A percentile compares a stretch with the other conserved stretches of the same genome.
Conservation (phyloP, 2,329 filamentous ascomycete species). For the Aureobasidium subglaciale region DNA sequence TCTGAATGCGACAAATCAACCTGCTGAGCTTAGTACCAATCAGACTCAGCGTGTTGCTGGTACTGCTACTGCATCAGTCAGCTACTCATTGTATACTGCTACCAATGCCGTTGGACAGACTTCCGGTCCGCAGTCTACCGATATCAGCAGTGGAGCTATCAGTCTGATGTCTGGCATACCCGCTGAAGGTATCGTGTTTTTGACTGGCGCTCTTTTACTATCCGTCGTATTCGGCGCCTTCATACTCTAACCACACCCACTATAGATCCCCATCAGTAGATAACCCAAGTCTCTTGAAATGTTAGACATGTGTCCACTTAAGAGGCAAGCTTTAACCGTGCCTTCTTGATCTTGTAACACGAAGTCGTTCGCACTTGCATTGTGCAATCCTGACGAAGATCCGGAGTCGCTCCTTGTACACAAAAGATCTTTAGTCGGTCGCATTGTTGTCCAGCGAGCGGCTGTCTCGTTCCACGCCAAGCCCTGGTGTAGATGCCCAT, state of each 20-base stretch:
- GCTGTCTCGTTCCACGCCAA: too few species aligned
- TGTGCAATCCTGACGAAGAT: too few species aligned
- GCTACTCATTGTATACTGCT: not conserved
- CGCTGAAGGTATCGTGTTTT: not conserved
- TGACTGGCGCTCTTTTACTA: not conserved
- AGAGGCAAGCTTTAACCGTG: too few species aligned
- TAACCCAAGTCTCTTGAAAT: too few species aligned
- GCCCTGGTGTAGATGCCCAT: too few species aligned
- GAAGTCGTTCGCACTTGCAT: too few species aligned
- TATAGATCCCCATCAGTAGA: too few species aligned
- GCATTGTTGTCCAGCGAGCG: too few species aligned
- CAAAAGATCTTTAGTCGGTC: too few species aligned
- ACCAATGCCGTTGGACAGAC: not conserved
- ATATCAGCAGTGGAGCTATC: not conserved
- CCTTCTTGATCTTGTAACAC: too few species aligned
- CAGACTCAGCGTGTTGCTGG: not conserved
- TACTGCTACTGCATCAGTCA: not conserved
- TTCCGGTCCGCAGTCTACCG: not conserved
- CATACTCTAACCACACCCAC: not conserved
- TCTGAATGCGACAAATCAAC: not conserved
- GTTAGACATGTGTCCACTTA: too few species aligned
- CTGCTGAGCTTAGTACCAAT: not conserved
- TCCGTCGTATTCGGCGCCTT: not conserved
- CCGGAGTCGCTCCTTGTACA: too few species aligned
- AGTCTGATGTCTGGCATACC: not conserved